Evolutionary conservation across 1,139 yeast species (phyloP), one percentile per base, ranked within the genome.

Genomic region (Tardiomyces blankii): DNA sequence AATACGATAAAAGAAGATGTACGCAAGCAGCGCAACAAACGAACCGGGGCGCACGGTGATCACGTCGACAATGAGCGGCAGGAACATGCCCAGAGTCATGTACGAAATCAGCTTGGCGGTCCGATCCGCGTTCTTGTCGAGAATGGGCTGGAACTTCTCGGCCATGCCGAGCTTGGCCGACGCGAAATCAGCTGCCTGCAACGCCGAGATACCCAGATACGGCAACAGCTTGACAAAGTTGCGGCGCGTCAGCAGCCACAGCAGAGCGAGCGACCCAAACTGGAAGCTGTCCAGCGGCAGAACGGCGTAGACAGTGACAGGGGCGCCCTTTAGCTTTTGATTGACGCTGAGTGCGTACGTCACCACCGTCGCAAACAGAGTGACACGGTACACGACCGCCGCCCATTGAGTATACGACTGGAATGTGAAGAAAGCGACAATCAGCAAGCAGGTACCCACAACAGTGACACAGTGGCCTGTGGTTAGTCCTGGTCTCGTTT

Each of bases 271-370:
- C 43, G 69, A 61, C 1, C 60, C 57, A 64, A 81, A 81, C 56
- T 80, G 85, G 49, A 77, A 72, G 54, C 81, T 82, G 56, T 80
- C 88, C 57, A 82, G 79, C n/a, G 68, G 70, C 49, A 73, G 65
- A 45, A 68, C 49, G 33, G 61, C 58, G 46, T 57, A 59, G 43
- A 65, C 50, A 52, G 62, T 54, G 1, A 67, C 67, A 7, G 51
- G 43, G 40, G 58, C 61, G 14, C 67, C 66, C 6, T 58, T 59
- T 28, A 64, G 52, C 44, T 56, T 62, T 53, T 86, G 89, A 61
- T 70, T 77, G 25, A 84, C 63, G 48, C 87, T 80, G 49, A 87
- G 73, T 12, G 82, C 82, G 64, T 88, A 88, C 18, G 94, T 80
- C 50, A 73, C 73, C 30, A 82, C 61, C 2, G 82, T 80, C n/a